A percentile compares a stretch with the other conserved stretches of the same genome.
phyloP scores from a whole-genome alignment of 1,284 basidiomycete species.

The Moesziomyces antarcticus region DNA sequence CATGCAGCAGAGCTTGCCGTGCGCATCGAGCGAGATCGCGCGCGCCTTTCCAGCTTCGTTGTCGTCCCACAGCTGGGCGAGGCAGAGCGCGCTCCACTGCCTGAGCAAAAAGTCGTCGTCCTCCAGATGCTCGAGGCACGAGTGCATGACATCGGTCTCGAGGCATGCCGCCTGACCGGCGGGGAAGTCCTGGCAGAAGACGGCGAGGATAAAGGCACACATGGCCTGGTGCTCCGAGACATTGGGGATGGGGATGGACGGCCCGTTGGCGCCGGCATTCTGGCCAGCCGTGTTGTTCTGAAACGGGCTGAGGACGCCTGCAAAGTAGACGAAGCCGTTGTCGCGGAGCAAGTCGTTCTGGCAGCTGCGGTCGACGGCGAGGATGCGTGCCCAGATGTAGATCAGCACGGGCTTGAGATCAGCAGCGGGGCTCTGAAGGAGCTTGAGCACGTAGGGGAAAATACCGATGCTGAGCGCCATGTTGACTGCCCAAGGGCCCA shows the following conservation, averaged over 20 bases:
- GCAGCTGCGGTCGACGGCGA: constrained; percentile 92
- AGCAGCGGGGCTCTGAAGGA: constrained; percentile 91
- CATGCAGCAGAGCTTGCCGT: constrained; percentile 85
- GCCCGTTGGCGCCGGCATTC: constrained; percentile 66
- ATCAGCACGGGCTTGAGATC: constrained; percentile 97
- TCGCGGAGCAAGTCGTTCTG: constrained; percentile 90
- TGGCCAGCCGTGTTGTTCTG: constrained; percentile 31
- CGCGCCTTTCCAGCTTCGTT: constrained; percentile 90
- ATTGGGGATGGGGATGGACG: constrained; percentile 77
- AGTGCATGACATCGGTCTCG: constrained; percentile 86
- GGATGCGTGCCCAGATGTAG: constrained; percentile 97
- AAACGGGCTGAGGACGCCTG: constrained; percentile 62
- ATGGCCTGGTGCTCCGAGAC: constrained; percentile 96
- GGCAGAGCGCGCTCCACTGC: constrained; percentile 93
- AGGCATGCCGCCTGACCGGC: constrained; percentile 88
- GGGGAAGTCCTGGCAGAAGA: constrained; percentile 87
- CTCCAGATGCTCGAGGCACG: constrained; percentile 82
- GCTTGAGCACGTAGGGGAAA: constrained; percentile 97
- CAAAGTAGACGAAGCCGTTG: constrained; percentile 67
- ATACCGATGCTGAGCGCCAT: constrained; percentile 97
- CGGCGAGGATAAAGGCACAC: constrained; percentile 97
- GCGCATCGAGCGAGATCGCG: constrained; percentile 83
- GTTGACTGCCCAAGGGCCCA: constrained; percentile 98
- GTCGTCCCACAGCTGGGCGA: constrained; percentile 93
- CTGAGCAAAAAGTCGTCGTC: constrained; percentile 91